phyloP scores from a whole-genome alignment of 129 eudicot genomes.

The Gnaphalium uliginosum region DNA sequence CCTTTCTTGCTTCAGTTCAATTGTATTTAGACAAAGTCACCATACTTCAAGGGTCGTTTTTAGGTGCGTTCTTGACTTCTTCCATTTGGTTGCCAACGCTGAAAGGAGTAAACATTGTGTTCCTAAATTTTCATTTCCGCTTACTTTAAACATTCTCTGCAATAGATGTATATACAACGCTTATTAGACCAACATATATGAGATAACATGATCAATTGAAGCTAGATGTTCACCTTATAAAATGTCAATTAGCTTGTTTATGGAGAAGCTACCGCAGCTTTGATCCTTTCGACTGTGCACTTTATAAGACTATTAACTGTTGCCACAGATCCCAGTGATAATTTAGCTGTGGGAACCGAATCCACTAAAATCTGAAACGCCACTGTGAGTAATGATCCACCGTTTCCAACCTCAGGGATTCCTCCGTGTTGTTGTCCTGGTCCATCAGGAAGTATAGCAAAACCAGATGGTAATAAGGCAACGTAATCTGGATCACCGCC shows the following conservation, averaged over 20 bases:
- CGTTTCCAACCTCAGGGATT: slow-evolving; percentile 57
- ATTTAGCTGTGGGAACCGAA: slow-evolving; percentile 86
- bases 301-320: slow-evolving; percentile 83
- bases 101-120: slow-evolving; percentile 40
- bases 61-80: slow-evolving; percentile 99
- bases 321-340: slow-evolving; percentile 81
- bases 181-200: not conserved
- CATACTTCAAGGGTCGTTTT: slow-evolving; percentile 50
- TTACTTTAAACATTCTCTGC: slow-evolving; percentile 29
- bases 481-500: slow-evolving; percentile 99
- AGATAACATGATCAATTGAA: not conserved
- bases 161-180: not conserved
- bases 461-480: slow-evolving; percentile 92
- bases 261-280: slow-evolving; percentile 64
- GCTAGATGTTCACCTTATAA: slow-evolving; percentile 27
- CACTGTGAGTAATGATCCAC: slow-evolving; percentile 85
- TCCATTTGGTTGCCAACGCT: slow-evolving; percentile 38
- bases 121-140: slow-evolving; percentile 29
- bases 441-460: slow-evolving; percentile 97
- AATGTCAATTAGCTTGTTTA: slow-evolving; percentile 29
- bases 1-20: slow-evolving; percentile 20
- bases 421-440: slow-evolving; percentile 51
- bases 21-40: slow-evolving; percentile 32
- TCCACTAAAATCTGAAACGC: slow-evolving; percentile 86
- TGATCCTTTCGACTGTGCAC: slow-evolving; percentile 90